Base-by-base conservation (phyloP, 352 stramenopile genomes). In the Pythium insidiosum region DNA sequence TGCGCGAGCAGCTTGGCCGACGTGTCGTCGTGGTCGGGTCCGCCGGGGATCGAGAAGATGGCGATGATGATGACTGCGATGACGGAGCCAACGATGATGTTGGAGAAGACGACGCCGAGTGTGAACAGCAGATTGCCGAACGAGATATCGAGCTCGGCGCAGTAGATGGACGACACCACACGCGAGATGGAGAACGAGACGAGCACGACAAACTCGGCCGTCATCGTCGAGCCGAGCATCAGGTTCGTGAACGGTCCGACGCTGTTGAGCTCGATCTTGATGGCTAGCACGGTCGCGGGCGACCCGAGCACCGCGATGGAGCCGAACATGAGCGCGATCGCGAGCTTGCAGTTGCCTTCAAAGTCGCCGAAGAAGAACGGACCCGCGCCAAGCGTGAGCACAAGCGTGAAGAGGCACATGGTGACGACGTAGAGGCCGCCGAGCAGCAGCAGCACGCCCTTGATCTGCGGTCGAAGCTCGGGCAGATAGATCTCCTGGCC, bases 401-500 rank as follows among this genome's bases (percentile, higher is more conserved):
- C 54, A 26, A 31, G 10, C 23, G 70, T 82, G 46, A 84, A 46
- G 39, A 74, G 56, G 7, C 71, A 43, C 70, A 86, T 83, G 24
- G 69, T 68, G 11, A 60, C 66, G 19, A 55, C 30, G 63, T 85
- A 85, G 19, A 78, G 53, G 20, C 66, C 55, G n/a, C 38, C 25
- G 0, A 86, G 43, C 11, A 84, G 55, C 23, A 66, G 56, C n/a
- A 79, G 48, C 33, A 86, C 82, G 22, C 56, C 52, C 41, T 80
- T 79, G 43, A 86, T 63, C 43, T 86, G 73, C 16, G 73, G 73
- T 16, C 47, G 39, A 26, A 86, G 58, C 34, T 86, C 73, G 11
- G 73, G 73, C 16, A 78, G 47, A 31, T 86, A 86, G 49, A 86
- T 79, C 50, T 86, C 73, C 34, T 86, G 73, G 1, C 73, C 73